Percentiles rank a stretch among this genome's conserved stretches.
phyloP scores from a whole-genome alignment of 2,329 filamentous ascomycete genomes.

The Scedosporium minutisporum region DNA sequence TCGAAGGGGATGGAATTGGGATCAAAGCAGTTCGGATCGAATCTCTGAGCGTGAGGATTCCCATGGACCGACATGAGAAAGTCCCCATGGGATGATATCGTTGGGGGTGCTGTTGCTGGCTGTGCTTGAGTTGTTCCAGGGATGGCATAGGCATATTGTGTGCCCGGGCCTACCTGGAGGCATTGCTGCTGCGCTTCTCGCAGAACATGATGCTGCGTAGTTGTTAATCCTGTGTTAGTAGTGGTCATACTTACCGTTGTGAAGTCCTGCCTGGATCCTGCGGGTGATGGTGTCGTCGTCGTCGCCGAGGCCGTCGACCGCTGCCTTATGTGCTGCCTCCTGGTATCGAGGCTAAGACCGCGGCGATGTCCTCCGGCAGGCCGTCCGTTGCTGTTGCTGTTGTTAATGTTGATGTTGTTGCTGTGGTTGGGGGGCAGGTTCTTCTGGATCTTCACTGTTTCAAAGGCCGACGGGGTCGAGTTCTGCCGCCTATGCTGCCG shows the following conservation, averaged over 20 bases:
- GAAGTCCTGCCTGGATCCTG: not conserved
- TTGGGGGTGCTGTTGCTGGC: conserved; percentile 17
- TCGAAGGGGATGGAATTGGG: conserved; percentile 17
- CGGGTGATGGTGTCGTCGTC: conserved; percentile 19
- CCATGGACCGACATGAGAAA: conserved; percentile 48
- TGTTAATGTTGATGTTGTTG: conserved; percentile 23
- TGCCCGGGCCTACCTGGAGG: conserved; percentile 67
- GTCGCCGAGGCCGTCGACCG: conserved; percentile 19
- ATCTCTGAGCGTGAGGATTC: conserved; percentile 44
- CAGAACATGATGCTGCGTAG: conserved; percentile 65
- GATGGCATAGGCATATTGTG: conserved; percentile 15
- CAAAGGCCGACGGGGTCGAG: conserved; percentile 68
- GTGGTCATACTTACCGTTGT: conserved; percentile 40
- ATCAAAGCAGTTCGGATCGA: conserved; percentile 37
- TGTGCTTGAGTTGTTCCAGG: conserved; percentile 13
- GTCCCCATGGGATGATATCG: conserved; percentile 33
- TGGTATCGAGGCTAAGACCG: conserved; percentile 75
- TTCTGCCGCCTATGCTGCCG: conserved; percentile 69
- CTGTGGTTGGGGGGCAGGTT: conserved; percentile 40
- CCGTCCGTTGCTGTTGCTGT: conserved; percentile 26
- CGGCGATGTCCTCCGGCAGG: conserved; percentile 53
- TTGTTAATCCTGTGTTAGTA: conserved; percentile 47
- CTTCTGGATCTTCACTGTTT: conserved; percentile 57
- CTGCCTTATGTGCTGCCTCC: conserved; percentile 43
- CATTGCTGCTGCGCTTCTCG: conserved; percentile 86